Conservation (phyloP, 371 early-diverging fungal species). For the Rhizopus delemar region DNA sequence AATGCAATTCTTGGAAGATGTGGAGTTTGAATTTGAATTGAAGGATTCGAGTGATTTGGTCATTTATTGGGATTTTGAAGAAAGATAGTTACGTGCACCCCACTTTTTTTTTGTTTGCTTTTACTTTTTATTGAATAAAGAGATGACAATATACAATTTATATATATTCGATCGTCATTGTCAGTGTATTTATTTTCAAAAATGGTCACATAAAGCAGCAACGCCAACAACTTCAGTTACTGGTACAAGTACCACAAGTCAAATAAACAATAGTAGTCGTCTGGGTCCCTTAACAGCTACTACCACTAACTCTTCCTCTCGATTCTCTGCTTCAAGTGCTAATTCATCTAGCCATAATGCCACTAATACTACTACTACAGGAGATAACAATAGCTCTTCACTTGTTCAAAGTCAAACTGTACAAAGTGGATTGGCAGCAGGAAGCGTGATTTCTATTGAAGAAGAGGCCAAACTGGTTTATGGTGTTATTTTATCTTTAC, state of each 20-base stretch:
- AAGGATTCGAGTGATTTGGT: slow-evolving; percentile 26
- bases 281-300: slow-evolving; percentile 23
- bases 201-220: slow-evolving; percentile 60
- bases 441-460: slow-evolving; percentile 69
- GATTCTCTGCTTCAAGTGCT: slow-evolving; percentile 42
- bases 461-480: slow-evolving; percentile 94
- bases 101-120: background rate
- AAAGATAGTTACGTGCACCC: slow-evolving; percentile 21
- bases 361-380: slow-evolving; percentile 20
- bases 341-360: slow-evolving; percentile 9
- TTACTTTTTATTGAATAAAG: background rate
- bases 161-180: slow-evolving; percentile 95
- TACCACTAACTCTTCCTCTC: slow-evolving; percentile 26
- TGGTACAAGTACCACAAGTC: slow-evolving; percentile 33
- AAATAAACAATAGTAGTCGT: slow-evolving; percentile 35
- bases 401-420: slow-evolving; percentile 22
- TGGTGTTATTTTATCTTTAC: slow-evolving; percentile 85
- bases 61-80: slow-evolving; percentile 42
- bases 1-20: slow-evolving; percentile 32
- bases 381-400: slow-evolving; percentile 29
- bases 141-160: slow-evolving; percentile 75
- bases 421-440: slow-evolving; percentile 49
- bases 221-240: slow-evolving; percentile 21
- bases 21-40: slow-evolving; percentile 34
- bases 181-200: slow-evolving; percentile 81